Base-by-base conservation (phyloP, 2,329 filamentous ascomycete species). In the Alternaria gaisen region DNA sequence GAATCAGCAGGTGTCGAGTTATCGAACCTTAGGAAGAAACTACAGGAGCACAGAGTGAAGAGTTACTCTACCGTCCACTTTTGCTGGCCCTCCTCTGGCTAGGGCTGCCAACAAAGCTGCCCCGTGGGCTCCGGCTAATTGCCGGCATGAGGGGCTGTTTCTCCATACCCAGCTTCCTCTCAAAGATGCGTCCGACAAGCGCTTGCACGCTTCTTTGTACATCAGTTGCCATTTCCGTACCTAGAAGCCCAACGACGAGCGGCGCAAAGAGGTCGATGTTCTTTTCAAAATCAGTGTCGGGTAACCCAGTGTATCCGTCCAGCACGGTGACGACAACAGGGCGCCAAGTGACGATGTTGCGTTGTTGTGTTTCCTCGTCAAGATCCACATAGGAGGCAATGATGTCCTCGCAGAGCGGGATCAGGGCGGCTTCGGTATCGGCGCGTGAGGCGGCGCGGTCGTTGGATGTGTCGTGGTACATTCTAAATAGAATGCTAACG, bases 251-350 rank as follows among this genome's bases (percentile, higher is more conserved):
- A 0, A 98, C 88, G 4, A 89, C 87, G 16, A 97, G 83, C 3
- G 94, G 93, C 73, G 97, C 97, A 78, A 99, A 98, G 4, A 88
- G 88, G 46, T 87, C 84, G 8, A 97, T 86, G 71, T 98, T 90
- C 59, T 89, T 88, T 55, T 87, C 87, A 71, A 99, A 99, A 43
- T 92, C 91, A 24, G 89, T 85, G 18, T 87, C 85, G 0, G 93
- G 91, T 81, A 98, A 97, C 7, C 88, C 90, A 0, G 90, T 89
- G 77, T 94, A 98, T 1, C 95, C 95, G 74, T 99, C 94, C 10
- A 99, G 84, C 9, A 99, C 95, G 75, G 97, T 95, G 18, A 99
- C 93, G 2, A 99, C 95, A 0, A 99, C 95, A 0, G 95, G 95
- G 18, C 95, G 86, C 95, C 95, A 99, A 0, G 96, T 97, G 26